Evolutionary conservation across 768 basidiomycete genomes (phyloP).

Genomic region (Auricularia cornea): DNA sequence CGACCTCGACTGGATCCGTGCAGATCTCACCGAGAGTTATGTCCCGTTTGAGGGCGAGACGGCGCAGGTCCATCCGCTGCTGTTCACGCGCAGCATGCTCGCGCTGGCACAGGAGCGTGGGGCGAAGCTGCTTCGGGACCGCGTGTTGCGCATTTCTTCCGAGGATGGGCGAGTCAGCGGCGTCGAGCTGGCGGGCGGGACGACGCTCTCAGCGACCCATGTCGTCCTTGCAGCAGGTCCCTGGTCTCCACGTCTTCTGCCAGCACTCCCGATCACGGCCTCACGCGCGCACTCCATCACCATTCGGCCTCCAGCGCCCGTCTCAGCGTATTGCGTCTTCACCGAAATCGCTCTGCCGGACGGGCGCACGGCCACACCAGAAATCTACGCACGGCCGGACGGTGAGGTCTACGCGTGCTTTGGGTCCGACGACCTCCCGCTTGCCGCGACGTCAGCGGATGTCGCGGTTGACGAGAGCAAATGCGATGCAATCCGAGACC

Average conservation of each 20-base stretch:
- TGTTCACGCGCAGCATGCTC: slow-evolving; percentile 67
- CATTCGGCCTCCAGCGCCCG: slow-evolving; percentile 37
- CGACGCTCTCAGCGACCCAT: slow-evolving; percentile 49
- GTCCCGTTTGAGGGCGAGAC: slow-evolving; percentile 57
- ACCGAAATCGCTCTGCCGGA: slow-evolving; percentile 48
- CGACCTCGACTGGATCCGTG: slow-evolving; percentile 29
- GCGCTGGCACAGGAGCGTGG: slow-evolving; percentile 51
- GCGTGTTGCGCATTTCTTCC: background rate
- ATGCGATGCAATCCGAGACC: slow-evolving; percentile 45
- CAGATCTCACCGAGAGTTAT: slow-evolving; percentile 52
- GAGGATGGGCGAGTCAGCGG: slow-evolving; percentile 33
- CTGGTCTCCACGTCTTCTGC: slow-evolving; percentile 64
- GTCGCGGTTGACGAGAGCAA: slow-evolving; percentile 50
- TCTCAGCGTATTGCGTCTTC: slow-evolving; percentile 76
- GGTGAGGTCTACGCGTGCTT: slow-evolving; percentile 74
- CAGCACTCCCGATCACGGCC: slow-evolving; percentile 47
- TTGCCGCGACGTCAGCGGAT: slow-evolving; percentile 66
- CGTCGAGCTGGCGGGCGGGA: slow-evolving; percentile 31
- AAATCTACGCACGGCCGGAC: slow-evolving; percentile 65
- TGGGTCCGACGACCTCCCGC: slow-evolving; percentile 59
- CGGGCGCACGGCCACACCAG: slow-evolving; percentile 36
- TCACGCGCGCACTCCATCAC: slow-evolving; percentile 70
- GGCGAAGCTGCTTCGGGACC: slow-evolving; percentile 37
- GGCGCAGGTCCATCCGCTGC: slow-evolving; percentile 70
- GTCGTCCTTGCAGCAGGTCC: slow-evolving; percentile 79